Evolutionary conservation across 2,329 filamentous ascomycete genomes (phyloP).

Genomic region (Niveomyces coronatus): DNA sequence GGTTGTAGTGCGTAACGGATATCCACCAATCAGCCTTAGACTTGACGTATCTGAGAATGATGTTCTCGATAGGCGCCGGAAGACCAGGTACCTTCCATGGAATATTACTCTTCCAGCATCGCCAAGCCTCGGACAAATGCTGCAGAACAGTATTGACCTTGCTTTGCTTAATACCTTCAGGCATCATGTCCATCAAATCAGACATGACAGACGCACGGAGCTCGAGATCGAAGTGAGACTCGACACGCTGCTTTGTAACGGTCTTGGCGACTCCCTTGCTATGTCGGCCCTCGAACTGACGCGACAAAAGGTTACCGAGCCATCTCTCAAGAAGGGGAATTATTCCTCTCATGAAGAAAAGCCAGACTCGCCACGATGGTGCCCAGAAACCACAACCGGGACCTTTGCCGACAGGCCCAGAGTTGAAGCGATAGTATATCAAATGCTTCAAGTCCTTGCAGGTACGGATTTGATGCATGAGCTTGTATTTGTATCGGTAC

Average conservation of each 20-base stretch:
- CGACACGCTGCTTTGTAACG: conserved; percentile 96
- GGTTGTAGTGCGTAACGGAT: conserved; percentile 96
- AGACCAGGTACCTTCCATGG: conserved; percentile 98
- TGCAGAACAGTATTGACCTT: conserved; percentile 98
- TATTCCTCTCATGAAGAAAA: conserved; percentile 98
- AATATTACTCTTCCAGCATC: conserved; percentile 99
- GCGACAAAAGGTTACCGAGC: conserved; percentile 91
- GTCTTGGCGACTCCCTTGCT: conserved; percentile 99
- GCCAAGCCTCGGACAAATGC: conserved; percentile 95
- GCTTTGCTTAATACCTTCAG: conserved; percentile 97
- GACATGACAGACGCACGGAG: conserved; percentile 97
- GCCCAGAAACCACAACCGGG: conserved; percentile 99
- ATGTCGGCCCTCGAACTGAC: conserved; percentile 96
- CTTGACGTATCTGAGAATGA: conserved; percentile 97
- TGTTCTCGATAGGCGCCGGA: conserved; percentile 95
- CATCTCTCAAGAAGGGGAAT: conserved; percentile 94
- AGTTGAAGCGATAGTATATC: conserved; percentile 98
- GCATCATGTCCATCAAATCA: conserved; percentile 99
- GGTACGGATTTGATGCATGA: conserved; percentile 98
- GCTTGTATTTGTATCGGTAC: conserved; percentile 99
- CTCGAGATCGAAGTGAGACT: conserved; percentile 96
- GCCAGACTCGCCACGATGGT: conserved; percentile 95
- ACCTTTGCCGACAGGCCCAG: conserved; percentile 90
- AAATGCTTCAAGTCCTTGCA: conserved; percentile 99
- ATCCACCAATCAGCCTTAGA: conserved; percentile 99